Percentiles rank a stretch among this genome's conserved stretches.
phyloP scores from a whole-genome alignment of 1,284 basidiomycete species.

The Tausonia pullulans region DNA sequence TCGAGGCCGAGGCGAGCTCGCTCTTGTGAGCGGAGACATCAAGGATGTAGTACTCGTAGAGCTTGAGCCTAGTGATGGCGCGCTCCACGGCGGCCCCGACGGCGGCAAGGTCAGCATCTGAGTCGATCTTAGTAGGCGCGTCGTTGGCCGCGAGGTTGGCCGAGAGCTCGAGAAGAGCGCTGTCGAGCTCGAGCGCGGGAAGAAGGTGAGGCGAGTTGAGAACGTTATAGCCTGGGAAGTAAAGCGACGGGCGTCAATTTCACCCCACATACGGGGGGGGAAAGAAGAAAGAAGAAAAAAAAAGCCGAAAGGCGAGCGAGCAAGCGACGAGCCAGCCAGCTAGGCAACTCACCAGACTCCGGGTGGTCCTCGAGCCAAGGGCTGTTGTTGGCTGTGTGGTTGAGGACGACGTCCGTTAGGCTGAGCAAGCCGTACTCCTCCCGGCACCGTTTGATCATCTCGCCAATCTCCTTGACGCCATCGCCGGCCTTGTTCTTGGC shows the following conservation, averaged over 20 bases:
- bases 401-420: constrained; percentile 85
- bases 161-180: constrained; percentile 70
- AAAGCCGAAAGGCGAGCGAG: not conserved
- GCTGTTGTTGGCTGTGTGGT: constrained; percentile 88
- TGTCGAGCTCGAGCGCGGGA: constrained; percentile 77
- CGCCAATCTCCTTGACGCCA: constrained; percentile 46
- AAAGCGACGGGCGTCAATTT: not conserved
- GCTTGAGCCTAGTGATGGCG: constrained; percentile 50
- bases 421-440: constrained; percentile 77
- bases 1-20: constrained; percentile 32
- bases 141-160: constrained; percentile 49
- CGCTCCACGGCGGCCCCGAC: constrained; percentile 54
- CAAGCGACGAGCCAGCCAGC: no score
- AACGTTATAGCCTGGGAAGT: constrained; percentile 65
- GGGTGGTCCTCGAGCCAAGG: constrained; percentile 85
- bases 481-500: constrained; percentile 42
- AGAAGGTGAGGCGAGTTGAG: constrained; percentile 77
- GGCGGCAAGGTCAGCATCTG: constrained; percentile 53
- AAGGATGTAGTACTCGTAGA: constrained; percentile 90
- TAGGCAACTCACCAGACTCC: constrained; percentile 59
- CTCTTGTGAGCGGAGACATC: constrained; percentile 44
- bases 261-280: not conserved
- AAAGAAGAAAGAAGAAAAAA: no score
- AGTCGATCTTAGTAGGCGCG: constrained; percentile 58
- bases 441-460: constrained; percentile 55